Evolutionary conservation across 305 asterid genomes (phyloP), one percentile per base, ranked within the genome.

Genomic region (Fraxinus xanthoxyloides): DNA sequence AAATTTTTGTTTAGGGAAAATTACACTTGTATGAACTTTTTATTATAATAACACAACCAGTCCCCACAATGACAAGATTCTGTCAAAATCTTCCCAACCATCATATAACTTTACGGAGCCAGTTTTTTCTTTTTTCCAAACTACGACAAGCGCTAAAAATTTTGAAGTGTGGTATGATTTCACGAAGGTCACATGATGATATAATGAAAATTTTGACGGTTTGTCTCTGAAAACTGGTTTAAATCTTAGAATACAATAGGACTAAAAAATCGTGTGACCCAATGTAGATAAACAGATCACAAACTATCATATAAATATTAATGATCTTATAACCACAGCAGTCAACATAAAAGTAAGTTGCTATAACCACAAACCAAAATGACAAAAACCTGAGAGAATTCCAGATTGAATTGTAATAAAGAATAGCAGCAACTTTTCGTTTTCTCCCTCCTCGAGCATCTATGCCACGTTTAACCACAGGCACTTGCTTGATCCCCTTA

Each of bases 401-500:
- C 94, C 91, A 92, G 80, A 96, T 89, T 35, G 97, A 93, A 80
- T 96, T 94, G n/a, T 94, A 94, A 81, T 88, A 89, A 79, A 94
- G 94, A 85, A 96, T 82, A 81, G 91, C 98, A 78, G 84, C 86
- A 83, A 89, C 54, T 82, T 69, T 90, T 78, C 88, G 95, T 79
- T 89, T 95, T 88, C 91, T 76, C 85, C 93, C 95, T 86, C 90
- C 90, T 80, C 80, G 96, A 79, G 76, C 77, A 82, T 90, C 93
- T 82, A 87, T 90, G 30, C 73, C 73, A 65, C 94, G 98, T 79
- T 88, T 92, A 74, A 94, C 86, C 81, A 96, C 98, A 70, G 99
- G 95, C 86, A 96, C 87, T 84, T 92, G 99, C 61, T 91, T 94
- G 83, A 96, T 90, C 56, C 91, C 98, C 90, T 94, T 94, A 40